Evolutionary conservation across 306 rosid genomes (phyloP), one percentile per base, ranked within the genome.

Genomic region (Lathyrus aphaca): DNA sequence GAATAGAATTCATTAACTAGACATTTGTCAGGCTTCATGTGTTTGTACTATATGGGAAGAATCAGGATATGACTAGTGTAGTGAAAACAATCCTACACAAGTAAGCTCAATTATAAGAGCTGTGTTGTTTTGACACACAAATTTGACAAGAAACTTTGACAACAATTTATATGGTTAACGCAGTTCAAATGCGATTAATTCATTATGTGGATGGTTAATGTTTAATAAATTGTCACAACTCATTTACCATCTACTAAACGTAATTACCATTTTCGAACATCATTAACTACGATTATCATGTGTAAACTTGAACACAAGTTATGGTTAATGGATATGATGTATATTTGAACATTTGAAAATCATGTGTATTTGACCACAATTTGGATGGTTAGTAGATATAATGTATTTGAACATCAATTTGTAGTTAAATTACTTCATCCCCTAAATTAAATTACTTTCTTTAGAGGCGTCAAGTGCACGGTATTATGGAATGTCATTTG

Each of bases 1-100:
- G 66, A 13, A 54, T 64, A 55, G 13, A 43, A 64, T 51, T 42
- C 15, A 51, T 17, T 53, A 53, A 40, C 37, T 11, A 3, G 5
- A 57, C 49, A 18, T 17, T 5, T 54, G 16, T 54, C n/a, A 18
- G 38, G 39, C 78, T 74, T 19, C 66, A 10, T 51, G 13, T 54
- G 17, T 38, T 27, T 25, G 38, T 45, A 45, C 48, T 43, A 43
- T 43, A 43, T 13, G 16, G 48, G 48, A 43, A 45, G 51, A n/a
- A 40, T 40, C 10, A 40, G 15, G 16, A 48, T 15, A 5, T 46
- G 15, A 43, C 18, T 5, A 46, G 19, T 46, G 16, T 43, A 43
- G 49, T 3, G 16, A 13, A 12, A 43, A 43, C 16, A 40, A 9
- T 14, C 13, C 45, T 9, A 40, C 49, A 12, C 49, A 43, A 43